phyloP scores from a whole-genome alignment of 805 yeast genomes.

The Nakazawaea pomicola region DNA sequence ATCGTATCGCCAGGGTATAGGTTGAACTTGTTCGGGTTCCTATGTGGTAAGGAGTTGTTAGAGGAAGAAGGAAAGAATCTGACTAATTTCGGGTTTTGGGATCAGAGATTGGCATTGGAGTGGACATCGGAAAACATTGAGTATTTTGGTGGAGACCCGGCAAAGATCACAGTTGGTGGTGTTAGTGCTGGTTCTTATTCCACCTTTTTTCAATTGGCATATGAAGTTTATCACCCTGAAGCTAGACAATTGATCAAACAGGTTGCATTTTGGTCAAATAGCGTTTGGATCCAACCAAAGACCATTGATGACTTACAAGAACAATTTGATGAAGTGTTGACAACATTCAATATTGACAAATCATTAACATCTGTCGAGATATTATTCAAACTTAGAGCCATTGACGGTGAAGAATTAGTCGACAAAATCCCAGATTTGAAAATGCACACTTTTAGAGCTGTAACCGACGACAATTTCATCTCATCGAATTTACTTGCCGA shows the following conservation, averaged over 20 bases:
- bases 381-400: slow-evolving; percentile 15
- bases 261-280: slow-evolving; percentile 30
- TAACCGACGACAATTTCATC: slow-evolving; percentile 34
- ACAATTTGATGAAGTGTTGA: slow-evolving; percentile 32
- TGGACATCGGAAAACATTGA: slow-evolving; percentile 40
- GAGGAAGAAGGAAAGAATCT: slow-evolving; percentile 22
- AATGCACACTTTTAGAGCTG: slow-evolving; percentile 34
- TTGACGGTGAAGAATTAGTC: slow-evolving; percentile 16
- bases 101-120: slow-evolving; percentile 40
- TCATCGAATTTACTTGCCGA: slow-evolving; percentile 26
- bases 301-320: slow-evolving; percentile 29
- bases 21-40: slow-evolving; percentile 33
- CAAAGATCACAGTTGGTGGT: slow-evolving; percentile 38
- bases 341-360: slow-evolving; percentile 19
- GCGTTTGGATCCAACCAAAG: slow-evolving; percentile 36
- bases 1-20: slow-evolving; percentile 36
- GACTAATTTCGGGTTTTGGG: slow-evolving; percentile 38
- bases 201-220: slow-evolving; percentile 36
- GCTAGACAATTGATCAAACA: slow-evolving; percentile 35
- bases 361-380: slow-evolving; percentile 14
- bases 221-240: slow-evolving; percentile 36
- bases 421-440: slow-evolving; percentile 23
- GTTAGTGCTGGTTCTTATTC: slow-evolving; percentile 44
- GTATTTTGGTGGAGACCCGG: slow-evolving; percentile 43
- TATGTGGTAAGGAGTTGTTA: slow-evolving; percentile 32